Evolutionary conservation across 2,329 filamentous ascomycete genomes (phyloP).

Genomic region (Ophiobolus disseminans): DNA sequence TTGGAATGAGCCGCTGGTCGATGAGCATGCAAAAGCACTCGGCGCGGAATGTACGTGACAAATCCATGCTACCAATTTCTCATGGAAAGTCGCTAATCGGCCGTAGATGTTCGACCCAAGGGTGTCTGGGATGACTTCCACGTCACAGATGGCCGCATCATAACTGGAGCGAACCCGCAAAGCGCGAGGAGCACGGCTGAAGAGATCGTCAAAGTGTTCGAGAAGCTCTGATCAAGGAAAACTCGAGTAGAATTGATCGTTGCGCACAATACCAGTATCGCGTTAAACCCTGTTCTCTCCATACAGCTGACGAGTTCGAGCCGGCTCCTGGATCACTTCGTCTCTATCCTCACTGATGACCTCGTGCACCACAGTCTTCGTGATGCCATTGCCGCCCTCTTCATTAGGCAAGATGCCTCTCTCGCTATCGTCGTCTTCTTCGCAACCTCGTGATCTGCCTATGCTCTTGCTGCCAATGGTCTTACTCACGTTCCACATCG

Average conservation of each 20-base stretch:
- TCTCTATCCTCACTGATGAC: slow-evolving; percentile 4
- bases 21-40: slow-evolving; percentile 32
- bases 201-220: slow-evolving; percentile 20
- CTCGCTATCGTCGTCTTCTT: slow-evolving; percentile 18
- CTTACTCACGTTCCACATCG: slow-evolving; percentile 13
- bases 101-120: slow-evolving; percentile 25
- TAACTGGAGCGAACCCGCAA: slow-evolving; percentile 48
- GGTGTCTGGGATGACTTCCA: slow-evolving; percentile 41
- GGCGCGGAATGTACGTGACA: slow-evolving; percentile 46
- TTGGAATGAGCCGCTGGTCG: slow-evolving; percentile 37
- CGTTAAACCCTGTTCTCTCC: no score
- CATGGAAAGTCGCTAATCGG: background rate
- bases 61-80: background rate
- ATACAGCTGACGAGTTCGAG: background rate
- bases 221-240: background rate
- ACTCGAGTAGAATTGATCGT: background rate
- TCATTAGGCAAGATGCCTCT: slow-evolving; percentile 13
- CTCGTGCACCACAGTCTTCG: slow-evolving; percentile 20
- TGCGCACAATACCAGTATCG: no score
- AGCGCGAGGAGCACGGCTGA: slow-evolving; percentile 45
- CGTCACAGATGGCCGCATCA: slow-evolving; percentile 43
- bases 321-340: background rate
- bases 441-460: slow-evolving; percentile 10
- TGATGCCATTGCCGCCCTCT: slow-evolving; percentile 7
- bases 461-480: slow-evolving; percentile 8